Evolutionary conservation across 306 rosid species (phyloP), one percentile per base, ranked within the genome.

Genomic region (Hippophae gyantsensis): DNA sequence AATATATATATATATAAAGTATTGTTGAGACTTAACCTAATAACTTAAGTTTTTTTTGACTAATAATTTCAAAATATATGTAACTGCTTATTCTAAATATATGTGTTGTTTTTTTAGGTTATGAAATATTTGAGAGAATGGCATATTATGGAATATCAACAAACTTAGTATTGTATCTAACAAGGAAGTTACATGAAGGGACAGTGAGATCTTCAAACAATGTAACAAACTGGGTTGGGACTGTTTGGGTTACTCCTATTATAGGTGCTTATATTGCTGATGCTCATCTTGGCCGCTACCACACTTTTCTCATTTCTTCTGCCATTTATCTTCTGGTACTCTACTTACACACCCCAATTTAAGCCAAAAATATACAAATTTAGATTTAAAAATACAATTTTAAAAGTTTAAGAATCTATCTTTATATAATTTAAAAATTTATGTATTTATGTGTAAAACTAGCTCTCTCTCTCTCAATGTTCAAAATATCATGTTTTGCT

Each of bases 121-220:
- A 81, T 62, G 90, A 83, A 74, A 72, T 84, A 55, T 81, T 89
- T 73, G 93, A 89, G 71, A 86, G 97, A 79, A 89, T 89, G 95
- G 95, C 97, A 62, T 78, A 74, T 66, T 74, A 78, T 43, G 95
- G 97, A 43, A 80, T 89, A 27, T 48, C 85, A 66, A 44, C 92
- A 62, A 89, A 84, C 68, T 61, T 84, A 6, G 89, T 86, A 57
- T 5, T 84, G 7, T 89, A 86, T 74, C 62, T 89, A 63, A 76
- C 93, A 13, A 68, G 1, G 3, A 74, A 76, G 77, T 84, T 86
- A 6, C 93, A 84, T 60, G 73, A 89, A 80, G 89, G 86, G n/a
- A 84, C 84, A n/a, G 95, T 86, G 6, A 48, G 68, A 9, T 62
- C 95, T 26, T 48, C 95, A 64, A 89, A 82, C 71, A 70, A 82